phyloP scores from a whole-genome alignment of 352 stramenopile genomes.

The Phytophthora gonapodyides region DNA sequence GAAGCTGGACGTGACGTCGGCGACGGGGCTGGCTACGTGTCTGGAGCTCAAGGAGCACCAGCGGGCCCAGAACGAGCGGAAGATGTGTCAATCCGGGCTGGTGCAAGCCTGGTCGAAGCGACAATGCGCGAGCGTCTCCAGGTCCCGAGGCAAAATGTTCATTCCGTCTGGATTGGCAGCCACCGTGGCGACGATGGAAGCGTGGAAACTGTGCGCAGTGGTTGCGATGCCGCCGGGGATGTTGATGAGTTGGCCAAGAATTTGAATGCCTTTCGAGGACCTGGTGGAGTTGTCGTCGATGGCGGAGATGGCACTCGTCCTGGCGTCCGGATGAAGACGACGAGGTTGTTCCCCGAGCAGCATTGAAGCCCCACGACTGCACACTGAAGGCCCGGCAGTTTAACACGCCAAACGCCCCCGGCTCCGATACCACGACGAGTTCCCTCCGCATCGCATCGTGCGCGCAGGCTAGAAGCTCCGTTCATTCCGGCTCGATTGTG shows the following conservation, averaged over 20 bases:
- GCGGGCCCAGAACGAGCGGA: too few relatives aligned
- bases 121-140: constrained; percentile 68
- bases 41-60: constrained; percentile 60
- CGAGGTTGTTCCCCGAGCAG: constrained; percentile 76
- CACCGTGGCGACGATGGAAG: constrained; percentile 71
- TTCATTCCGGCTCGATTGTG: constrained; percentile 15
- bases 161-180: constrained; percentile 32
- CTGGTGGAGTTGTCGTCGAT: constrained; percentile 68
- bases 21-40: constrained; percentile 53
- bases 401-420: constrained; percentile 65
- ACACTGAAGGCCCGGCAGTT: constrained; percentile 74
- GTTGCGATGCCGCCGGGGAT: constrained; percentile 53
- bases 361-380: constrained; percentile 68
- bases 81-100: constrained; percentile 4
- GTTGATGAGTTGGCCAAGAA: constrained; percentile 69
- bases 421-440: constrained; percentile 59
- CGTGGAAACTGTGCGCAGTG: constrained; percentile 70
- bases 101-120: constrained; percentile 30
- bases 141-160: constrained; percentile 74
- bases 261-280: constrained; percentile 45
- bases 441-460: constrained; percentile 69
- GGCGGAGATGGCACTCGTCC: constrained; percentile 55
- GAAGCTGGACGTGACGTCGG: constrained; percentile 83
- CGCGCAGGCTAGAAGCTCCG: constrained; percentile 49
- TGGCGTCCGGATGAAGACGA: constrained; percentile 53